phyloP scores from a whole-genome alignment of 768 basidiomycete genomes.

The Serendipita sp. region DNA sequence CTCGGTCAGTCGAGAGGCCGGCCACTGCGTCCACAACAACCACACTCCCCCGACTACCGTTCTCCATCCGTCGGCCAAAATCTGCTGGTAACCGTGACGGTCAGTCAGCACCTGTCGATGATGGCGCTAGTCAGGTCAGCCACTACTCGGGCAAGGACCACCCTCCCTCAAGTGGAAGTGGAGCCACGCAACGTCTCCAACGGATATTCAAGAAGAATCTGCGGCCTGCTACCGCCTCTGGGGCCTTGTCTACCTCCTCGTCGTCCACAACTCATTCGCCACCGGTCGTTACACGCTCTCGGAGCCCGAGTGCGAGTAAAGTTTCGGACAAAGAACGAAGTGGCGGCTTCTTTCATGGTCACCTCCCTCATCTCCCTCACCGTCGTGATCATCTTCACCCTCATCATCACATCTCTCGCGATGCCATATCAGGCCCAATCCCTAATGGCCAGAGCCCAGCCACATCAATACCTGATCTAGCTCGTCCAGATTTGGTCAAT shows the following conservation, averaged over 20 bases:
- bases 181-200: neutral
- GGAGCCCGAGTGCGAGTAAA: neutral
- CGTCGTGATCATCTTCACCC: neutral
- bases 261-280: neutral
- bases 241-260: neutral
- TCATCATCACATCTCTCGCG: neutral
- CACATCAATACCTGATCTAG: neutral
- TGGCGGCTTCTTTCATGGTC: neutral
- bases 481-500: neutral
- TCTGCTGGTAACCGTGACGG: neutral
- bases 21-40: neutral
- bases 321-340: neutral
- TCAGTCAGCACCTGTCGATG: neutral
- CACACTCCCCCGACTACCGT: neutral
- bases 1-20: neutral
- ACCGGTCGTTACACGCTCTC: neutral
- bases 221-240: conserved; percentile 2
- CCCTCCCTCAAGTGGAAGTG: neutral
- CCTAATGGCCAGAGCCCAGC: neutral
- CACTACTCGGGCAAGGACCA: neutral
- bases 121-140: neutral
- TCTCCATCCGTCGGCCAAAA: neutral
- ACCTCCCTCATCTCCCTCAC: neutral
- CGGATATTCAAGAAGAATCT: neutral
- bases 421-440: conserved; percentile 3